Evolutionary conservation across 2,329 filamentous ascomycete genomes (phyloP).

Genomic region (Colletotrichum orchidophilum): DNA sequence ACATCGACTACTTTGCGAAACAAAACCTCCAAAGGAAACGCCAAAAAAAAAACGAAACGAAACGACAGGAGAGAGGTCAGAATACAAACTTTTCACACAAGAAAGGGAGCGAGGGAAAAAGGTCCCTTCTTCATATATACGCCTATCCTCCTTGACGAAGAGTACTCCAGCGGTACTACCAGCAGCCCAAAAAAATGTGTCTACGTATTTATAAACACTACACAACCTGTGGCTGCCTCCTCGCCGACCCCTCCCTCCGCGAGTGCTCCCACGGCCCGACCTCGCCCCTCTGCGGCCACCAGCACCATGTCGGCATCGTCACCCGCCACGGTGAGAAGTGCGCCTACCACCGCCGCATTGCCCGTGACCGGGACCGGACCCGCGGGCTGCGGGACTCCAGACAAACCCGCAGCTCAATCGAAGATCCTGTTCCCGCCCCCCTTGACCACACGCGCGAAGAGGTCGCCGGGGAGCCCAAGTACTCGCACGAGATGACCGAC

Average conservation of each 20-base stretch:
- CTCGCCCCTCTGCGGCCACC: conserved; percentile 3
- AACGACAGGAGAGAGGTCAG: neutral
- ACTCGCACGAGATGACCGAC: neutral
- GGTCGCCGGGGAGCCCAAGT: neutral
- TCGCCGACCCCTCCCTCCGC: neutral
- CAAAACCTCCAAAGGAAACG: too few relatives aligned
- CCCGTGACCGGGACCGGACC: neutral
- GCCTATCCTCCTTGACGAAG: neutral
- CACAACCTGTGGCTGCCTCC: conserved; percentile 15
- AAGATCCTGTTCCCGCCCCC: neutral
- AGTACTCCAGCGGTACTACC: neutral
- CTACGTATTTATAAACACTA: conserved; percentile 16
- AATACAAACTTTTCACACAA: too few relatives aligned
- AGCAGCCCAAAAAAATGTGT: conserved; percentile 15
- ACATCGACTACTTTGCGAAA: neutral
- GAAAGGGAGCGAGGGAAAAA: too few relatives aligned
- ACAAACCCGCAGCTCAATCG: neutral
- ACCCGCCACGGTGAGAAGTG: neutral
- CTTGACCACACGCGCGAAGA: neutral
- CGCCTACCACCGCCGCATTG: conserved; percentile 13
- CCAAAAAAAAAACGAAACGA: neutral
- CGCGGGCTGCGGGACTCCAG: too few relatives aligned
- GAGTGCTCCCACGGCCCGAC: conserved; percentile 6
- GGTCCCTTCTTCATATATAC: neutral
- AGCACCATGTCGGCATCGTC: conserved; percentile 3